Evolutionary conservation across 140 eudicot species (phyloP), one percentile per base, ranked within the genome.

Genomic region (Anethum foeniculum): DNA sequence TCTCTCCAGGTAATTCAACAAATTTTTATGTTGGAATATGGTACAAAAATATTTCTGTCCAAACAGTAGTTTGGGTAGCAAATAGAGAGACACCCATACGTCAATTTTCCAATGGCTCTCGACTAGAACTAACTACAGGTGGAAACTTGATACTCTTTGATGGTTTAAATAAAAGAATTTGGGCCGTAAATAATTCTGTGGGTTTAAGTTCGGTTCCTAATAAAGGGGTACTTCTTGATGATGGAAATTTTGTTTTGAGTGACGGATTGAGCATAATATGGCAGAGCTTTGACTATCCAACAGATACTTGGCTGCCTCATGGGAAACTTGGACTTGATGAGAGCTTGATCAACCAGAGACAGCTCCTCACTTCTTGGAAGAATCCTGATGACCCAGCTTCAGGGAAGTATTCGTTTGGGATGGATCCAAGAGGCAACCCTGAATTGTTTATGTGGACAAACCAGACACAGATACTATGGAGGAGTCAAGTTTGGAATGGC

Each of bases 211-310:
- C 72, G 25, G 68, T 54, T 36, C 72, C 73, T 48, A 38, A 28
- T 13, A 43, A 78, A 18, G 73, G 34, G 46, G 65, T 58, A 58
- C 81, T 78, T 36, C 81, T 78, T 21, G 81, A 78, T n/a, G 64
- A 47, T 23, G 81, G 73, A 23, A 78, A 78, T 58, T 58, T 78
- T 56, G 81, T 78, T 78, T 15, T 78, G 36, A 58, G 73, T 4
- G 81, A 58, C 27, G 81, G 54, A 9, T 58, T 39, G 19, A 38
- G 64, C 19, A 23, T 79, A 15, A 7, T 79, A 43, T 79, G 76
- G 82, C 82, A 79, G 76, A 79, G 76, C 51, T 79, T 79, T 79
- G 76, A 79, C 51, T 79, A 65, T 75, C 76, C 76, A 32, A 79
- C 82, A 3, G 82, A 79, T 18, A 64, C 82, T 65, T 79, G 39